Evolutionary conservation across 2,329 filamentous ascomycete genomes (phyloP).

Genomic region (Phyllosticta citribraziliensis): DNA sequence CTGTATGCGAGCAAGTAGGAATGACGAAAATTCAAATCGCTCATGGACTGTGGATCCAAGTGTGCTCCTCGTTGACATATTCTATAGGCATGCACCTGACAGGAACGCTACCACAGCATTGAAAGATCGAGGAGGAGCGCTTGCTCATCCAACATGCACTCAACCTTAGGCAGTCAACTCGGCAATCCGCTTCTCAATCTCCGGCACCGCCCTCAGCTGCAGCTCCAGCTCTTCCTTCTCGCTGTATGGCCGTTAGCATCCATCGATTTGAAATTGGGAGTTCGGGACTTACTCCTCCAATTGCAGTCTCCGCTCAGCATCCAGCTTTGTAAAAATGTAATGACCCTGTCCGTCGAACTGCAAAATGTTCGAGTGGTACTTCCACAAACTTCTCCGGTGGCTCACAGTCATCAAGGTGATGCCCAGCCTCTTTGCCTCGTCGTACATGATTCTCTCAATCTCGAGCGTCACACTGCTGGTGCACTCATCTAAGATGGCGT

Average conservation of each 20-base stretch:
- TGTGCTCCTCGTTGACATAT: neutral
- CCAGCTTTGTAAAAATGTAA: slow-evolving; percentile 80
- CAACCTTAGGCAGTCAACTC: slow-evolving; percentile 50
- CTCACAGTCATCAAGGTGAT: slow-evolving; percentile 97
- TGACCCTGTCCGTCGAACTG: slow-evolving; percentile 94
- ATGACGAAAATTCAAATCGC: neutral
- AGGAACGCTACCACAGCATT: neutral
- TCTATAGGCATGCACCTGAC: neutral
- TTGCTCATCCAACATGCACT: neutral
- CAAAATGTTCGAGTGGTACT: slow-evolving; percentile 87
- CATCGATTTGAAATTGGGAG: neutral
- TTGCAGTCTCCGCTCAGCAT: slow-evolving; percentile 74
- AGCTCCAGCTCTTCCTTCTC: slow-evolving; percentile 92
- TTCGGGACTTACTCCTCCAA: slow-evolving; percentile 62
- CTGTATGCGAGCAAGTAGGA: neutral
- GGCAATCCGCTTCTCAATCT: slow-evolving; percentile 73
- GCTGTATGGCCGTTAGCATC: slow-evolving; percentile 26
- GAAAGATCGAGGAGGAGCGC: neutral
- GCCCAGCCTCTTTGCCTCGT: slow-evolving; percentile 80
- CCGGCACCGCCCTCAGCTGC: slow-evolving; percentile 72
- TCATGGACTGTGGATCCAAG: neutral
- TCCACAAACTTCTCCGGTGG: slow-evolving; percentile 86
- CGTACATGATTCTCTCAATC: slow-evolving; percentile 93
- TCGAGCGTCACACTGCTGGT: slow-evolving; percentile 92
- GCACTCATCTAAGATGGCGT: slow-evolving; percentile 95